A percentile compares a stretch with the other conserved stretches of the same genome.
Conservation (phyloP, 148 eudicot genomes). For the Vaccinium darrowii region DNA sequence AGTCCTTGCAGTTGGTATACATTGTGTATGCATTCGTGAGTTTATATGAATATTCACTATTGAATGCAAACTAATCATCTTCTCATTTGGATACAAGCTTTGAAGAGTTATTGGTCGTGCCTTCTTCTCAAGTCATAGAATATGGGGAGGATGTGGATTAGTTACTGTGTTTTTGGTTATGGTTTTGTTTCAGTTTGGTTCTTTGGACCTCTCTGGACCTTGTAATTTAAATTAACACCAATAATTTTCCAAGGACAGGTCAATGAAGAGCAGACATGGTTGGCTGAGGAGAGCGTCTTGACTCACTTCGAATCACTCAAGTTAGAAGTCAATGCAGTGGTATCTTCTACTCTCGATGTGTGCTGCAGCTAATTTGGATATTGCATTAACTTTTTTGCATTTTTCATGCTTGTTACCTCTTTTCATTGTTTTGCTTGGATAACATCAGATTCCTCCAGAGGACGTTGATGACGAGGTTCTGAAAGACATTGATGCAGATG, state of each 20-base stretch:
- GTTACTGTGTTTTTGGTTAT: not conserved
- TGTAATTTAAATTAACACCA: not conserved
- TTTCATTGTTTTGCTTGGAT: slow-evolving; percentile 15
- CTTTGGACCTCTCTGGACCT: not conserved
- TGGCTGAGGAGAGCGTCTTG: slow-evolving; percentile 62
- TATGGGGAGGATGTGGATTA: not conserved
- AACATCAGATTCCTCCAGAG: slow-evolving; percentile 57
- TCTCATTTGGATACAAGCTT: not conserved
- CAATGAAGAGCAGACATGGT: slow-evolving; percentile 63
- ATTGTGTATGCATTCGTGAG: not conserved
- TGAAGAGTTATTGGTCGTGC: not conserved
- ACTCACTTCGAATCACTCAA: slow-evolving; percentile 80
- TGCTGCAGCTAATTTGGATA: not conserved
- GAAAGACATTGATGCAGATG: slow-evolving; percentile 72
- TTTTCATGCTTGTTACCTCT: slow-evolving; percentile 11
- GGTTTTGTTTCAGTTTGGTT: not conserved
- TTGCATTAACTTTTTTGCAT: not conserved
- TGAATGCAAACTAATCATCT: not conserved
- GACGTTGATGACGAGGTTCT: slow-evolving; percentile 57
- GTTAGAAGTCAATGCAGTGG: slow-evolving; percentile 69
- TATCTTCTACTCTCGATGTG: slow-evolving; percentile 30
- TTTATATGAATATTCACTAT: not conserved
- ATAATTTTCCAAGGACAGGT: slow-evolving; percentile 34
- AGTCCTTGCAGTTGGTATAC: not conserved
- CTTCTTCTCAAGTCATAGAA: not conserved